Percentiles rank a stretch among this genome's conserved stretches.
phyloP scores from a whole-genome alignment of 2,329 filamentous ascomycete species.

The Xylariomycetidae sp. region DNA sequence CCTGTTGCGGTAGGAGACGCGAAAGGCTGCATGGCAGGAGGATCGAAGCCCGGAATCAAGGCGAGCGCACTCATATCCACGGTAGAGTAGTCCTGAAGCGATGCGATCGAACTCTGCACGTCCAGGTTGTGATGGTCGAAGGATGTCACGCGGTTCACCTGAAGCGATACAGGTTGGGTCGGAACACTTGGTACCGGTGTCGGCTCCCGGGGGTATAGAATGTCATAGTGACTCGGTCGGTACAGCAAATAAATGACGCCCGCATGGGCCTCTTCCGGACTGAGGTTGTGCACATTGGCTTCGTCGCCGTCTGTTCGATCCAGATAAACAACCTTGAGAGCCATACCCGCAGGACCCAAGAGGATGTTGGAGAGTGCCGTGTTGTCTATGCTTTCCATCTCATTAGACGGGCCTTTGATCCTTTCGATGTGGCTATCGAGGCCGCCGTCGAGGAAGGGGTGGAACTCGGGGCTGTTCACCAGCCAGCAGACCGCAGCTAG shows the following conservation, averaged over 20 bases:
- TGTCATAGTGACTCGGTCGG: slow-evolving; percentile 85
- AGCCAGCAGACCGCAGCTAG: slow-evolving; percentile 75
- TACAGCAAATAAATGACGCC: slow-evolving; percentile 54
- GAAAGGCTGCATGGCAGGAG: slow-evolving; percentile 18
- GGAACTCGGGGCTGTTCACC: slow-evolving; percentile 74
- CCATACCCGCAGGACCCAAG: slow-evolving; percentile 70
- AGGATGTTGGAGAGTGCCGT: slow-evolving; percentile 71
- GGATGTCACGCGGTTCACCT: slow-evolving; percentile 46
- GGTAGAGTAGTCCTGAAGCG: slow-evolving; percentile 35
- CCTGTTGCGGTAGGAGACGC: slow-evolving; percentile 25
- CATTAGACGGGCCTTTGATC: too few relatives aligned
- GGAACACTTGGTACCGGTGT: slow-evolving; percentile 21
- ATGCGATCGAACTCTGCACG: slow-evolving; percentile 34
- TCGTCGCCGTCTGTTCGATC: slow-evolving; percentile 75
- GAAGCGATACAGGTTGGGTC: slow-evolving; percentile 32
- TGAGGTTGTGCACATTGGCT: slow-evolving; percentile 64
- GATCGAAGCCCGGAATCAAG: slow-evolving; percentile 40
- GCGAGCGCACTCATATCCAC: slow-evolving; percentile 38
- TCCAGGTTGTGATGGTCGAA: slow-evolving; percentile 38
- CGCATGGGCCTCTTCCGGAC: slow-evolving; percentile 43
- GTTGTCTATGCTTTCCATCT: slow-evolving; percentile 89
- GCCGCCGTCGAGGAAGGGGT: slow-evolving; percentile 62
- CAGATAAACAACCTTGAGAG: slow-evolving; percentile 84
- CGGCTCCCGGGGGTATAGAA: slow-evolving; percentile 60
- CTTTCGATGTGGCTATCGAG: slow-evolving; percentile 55